These are phyloP conservation scores for Amanita fuliginea DNA, from an alignment of 768 basidiomycete species.

Conservation along the genomic window DNA sequence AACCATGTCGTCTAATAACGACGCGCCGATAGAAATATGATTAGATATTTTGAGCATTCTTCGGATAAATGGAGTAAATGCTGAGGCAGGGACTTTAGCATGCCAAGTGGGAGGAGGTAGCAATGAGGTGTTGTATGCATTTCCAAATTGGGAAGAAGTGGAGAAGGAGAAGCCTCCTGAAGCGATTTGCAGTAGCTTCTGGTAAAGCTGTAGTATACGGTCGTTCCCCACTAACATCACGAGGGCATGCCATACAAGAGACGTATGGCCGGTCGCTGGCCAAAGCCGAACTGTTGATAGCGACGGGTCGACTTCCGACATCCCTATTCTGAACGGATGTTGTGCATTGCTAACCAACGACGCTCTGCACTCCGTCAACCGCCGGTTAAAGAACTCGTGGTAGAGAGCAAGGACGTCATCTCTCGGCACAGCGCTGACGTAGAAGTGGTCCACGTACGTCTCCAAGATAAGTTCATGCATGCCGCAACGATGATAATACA, in stretches of 20 bases:
- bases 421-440: slow-evolving; percentile 40
- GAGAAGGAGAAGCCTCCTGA: slow-evolving; percentile 4
- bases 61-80: slow-evolving; percentile 46
- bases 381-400: slow-evolving; percentile 2
- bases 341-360: slow-evolving; percentile 1
- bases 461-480: slow-evolving; percentile 24
- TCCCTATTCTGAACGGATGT: not conserved
- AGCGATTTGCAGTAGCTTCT: slow-evolving; percentile 23
- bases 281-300: slow-evolving; percentile 16
- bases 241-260: slow-evolving; percentile 31
- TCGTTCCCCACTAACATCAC: slow-evolving; percentile 13
- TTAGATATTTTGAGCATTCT: slow-evolving; percentile 18
- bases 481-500: slow-evolving; percentile 21
- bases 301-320: slow-evolving; percentile 1
- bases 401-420: slow-evolving; percentile 18
- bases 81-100: slow-evolving; percentile 15
- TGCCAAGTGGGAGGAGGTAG: slow-evolving; percentile 20
- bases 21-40: slow-evolving; percentile 17
- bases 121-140: slow-evolving; percentile 3
- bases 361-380: not conserved
- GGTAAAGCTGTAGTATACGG: slow-evolving; percentile 29
- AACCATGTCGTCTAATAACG: slow-evolving; percentile 44
- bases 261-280: slow-evolving; percentile 21
- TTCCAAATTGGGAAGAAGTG: not conserved
- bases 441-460: slow-evolving; percentile 42